Base-by-base conservation (phyloP, 148 eudicot species). In the Vaccinium myrtillus region DNA sequence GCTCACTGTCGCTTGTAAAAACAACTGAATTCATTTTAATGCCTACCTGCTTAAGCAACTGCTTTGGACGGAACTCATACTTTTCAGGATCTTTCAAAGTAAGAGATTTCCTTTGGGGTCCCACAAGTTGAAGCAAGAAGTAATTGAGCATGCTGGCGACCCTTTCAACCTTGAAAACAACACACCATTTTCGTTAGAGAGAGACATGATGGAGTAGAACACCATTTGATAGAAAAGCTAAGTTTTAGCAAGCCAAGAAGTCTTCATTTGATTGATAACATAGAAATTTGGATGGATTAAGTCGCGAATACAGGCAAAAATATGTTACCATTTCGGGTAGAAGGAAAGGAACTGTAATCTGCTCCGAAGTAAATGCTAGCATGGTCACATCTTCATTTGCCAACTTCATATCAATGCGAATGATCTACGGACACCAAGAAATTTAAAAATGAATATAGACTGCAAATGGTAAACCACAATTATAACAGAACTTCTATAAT, bases 101-200 rank as follows among this genome's bases (percentile, higher is more conserved):
- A 78, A 97, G 96, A 65, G 99, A 94, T 87, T 93, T 95, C 87
- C 98, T 90, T 86, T 97, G 98, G 76, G 99, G 99, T 0, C 99
- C 99, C 87, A 95, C 99, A 65, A 97, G 96, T 90, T 97, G 99
- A 39, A 97, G 88, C 85, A 97, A 59, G 82, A 95, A 97, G 87
- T 97, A 97, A 89, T 97, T 97, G 82, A 97, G 93, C 99, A 97
- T 97, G 88, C 98, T 95, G 76, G 98, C 95, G 78, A 97, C 98
- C 89, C 98, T 95, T 86, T 97, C 99, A 80, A 95, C 98, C 99
- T 97, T 90, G 14, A 87, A 85, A 80, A 59, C 46, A n/a, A 89
- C 63, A 65, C 18, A 4, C 12, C 15, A 78, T 5, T 23, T 70
- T 13, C 8, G 5, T 19, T 70, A 46, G 25, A 74, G 75, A 69